Percentiles rank a stretch among this genome's conserved stretches.
Conservation (phyloP, 257 asterid genomes). For the Solanum corneliomulleri region DNA sequence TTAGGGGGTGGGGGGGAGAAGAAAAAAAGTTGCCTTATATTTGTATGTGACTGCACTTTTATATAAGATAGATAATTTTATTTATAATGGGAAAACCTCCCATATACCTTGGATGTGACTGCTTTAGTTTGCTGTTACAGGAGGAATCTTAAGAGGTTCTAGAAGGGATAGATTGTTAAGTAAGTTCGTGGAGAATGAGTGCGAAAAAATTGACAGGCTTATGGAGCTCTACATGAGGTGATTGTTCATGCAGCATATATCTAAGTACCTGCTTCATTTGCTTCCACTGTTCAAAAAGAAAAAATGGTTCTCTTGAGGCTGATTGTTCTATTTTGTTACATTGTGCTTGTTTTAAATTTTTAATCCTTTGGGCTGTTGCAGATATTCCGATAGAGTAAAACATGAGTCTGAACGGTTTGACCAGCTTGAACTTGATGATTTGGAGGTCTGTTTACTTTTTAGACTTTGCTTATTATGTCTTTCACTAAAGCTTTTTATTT, state of each 20-base stretch:
- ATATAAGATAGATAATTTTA: background rate
- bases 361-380: constrained; percentile 5
- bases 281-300: background rate
- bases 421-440: constrained; percentile 66
- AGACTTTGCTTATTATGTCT: background rate
- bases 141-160: constrained; percentile 94
- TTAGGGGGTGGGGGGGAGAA: background rate
- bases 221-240: constrained; percentile 97
- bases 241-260: background rate
- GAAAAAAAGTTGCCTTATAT: background rate
- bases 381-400: constrained; percentile 82
- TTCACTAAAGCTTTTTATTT: background rate
- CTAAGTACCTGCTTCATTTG: background rate
- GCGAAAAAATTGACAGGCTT: constrained; percentile 92
- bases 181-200: constrained; percentile 93
- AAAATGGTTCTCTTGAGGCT: background rate
- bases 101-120: background rate
- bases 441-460: constrained; percentile 45
- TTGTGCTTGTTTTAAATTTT: background rate
- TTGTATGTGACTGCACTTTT: background rate
- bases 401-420: constrained; percentile 58
- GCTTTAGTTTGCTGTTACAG: constrained; percentile 15
- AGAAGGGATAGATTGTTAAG: constrained; percentile 86
- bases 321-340: background rate
- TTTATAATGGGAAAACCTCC: background rate